Evolutionary conservation across 1,284 basidiomycete genomes (phyloP).

Genomic region (Ganoderma boninense): DNA sequence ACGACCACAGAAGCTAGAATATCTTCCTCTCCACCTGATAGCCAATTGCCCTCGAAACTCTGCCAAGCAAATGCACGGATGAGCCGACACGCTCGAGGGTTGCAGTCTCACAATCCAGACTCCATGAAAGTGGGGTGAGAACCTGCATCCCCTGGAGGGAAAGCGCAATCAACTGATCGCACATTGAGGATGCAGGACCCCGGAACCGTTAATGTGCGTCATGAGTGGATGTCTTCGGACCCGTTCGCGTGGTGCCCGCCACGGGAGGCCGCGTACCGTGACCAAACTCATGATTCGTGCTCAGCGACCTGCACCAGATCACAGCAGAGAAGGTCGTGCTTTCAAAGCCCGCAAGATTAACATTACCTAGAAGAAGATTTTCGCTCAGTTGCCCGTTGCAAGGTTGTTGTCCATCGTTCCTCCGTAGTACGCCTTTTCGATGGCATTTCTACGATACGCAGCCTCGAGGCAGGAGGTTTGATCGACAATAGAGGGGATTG

Average conservation of each 20-base stretch:
- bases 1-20: background rate
- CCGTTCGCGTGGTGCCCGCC: background rate
- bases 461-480: background rate
- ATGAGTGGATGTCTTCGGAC: background rate
- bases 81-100: background rate
- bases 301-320: background rate
- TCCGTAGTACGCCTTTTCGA: background rate
- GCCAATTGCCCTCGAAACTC: background rate
- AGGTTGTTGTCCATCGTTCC: background rate
- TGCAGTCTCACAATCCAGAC: background rate
- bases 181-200: background rate
- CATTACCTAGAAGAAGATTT: background rate
- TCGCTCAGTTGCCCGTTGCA: background rate
- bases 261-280: background rate
- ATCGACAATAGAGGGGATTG: background rate
- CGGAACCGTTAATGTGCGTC: background rate
- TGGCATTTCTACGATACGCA: background rate
- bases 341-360: constrained; percentile 2
- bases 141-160: background rate
- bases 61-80: background rate
- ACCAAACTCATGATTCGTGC: background rate
- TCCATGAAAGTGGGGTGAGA: background rate
- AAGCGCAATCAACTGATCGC: background rate
- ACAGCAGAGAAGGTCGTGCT: background rate
- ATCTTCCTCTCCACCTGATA: background rate